phyloP scores from a whole-genome alignment of 108 stramenopile genomes.

The Cyclotella atomus region DNA sequence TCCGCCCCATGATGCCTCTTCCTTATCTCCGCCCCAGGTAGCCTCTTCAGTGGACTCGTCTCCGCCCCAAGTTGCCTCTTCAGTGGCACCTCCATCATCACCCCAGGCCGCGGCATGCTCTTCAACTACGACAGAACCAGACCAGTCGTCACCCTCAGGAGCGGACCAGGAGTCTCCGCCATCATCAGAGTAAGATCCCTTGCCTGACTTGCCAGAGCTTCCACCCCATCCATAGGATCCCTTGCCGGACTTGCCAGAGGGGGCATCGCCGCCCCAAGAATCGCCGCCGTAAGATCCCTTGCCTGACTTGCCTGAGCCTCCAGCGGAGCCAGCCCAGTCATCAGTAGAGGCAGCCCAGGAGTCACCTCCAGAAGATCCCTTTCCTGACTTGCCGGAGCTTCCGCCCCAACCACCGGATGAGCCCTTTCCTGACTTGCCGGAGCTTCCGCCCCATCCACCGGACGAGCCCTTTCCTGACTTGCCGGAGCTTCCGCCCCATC shows the following conservation, averaged over 20 bases:
- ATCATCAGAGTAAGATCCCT: not conserved
- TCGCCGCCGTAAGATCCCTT: not conserved
- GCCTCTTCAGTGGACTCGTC: not conserved
- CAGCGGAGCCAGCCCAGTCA: conserved; percentile 4
- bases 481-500: not conserved
- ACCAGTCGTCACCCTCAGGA: not conserved
- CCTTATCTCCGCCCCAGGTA: not conserved
- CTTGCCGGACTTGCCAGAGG: not conserved
- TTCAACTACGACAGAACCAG: not conserved
- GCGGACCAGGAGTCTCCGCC: conserved; percentile 2
- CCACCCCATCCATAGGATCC: not conserved
- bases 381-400: not conserved
- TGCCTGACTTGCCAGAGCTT: not conserved
- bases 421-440: too few species aligned
- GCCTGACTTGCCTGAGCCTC: not conserved
- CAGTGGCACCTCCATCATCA: too few species aligned
- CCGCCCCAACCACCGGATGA: too few species aligned
- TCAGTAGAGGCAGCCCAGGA: not conserved
- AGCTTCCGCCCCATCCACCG: too few species aligned
- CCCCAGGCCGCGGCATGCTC: not conserved
- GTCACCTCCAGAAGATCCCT: not conserved
- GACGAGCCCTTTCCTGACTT: too few species aligned
- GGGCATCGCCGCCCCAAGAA: not conserved
- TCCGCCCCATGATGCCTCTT: not conserved
- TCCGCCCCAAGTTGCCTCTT: not conserved